Evolutionary conservation across 2,329 filamentous ascomycete genomes (phyloP), one percentile per base, ranked within the genome.

Genomic region (Colletotrichum sp.): DNA sequence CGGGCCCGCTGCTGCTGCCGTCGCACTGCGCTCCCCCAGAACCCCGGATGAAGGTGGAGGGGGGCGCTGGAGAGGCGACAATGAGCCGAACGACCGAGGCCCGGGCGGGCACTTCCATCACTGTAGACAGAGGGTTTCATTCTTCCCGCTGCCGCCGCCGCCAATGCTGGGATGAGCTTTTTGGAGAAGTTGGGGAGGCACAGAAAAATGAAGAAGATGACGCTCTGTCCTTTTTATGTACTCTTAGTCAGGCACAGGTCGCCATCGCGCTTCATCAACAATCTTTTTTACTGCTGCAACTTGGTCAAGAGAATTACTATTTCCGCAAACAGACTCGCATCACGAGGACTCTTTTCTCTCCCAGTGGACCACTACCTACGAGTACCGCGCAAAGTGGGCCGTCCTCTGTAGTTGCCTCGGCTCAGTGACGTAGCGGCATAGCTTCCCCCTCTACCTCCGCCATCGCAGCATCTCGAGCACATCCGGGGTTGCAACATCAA

Each of bases 11-110:
- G 18, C 24, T 14, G 39, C 36, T 28, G 26, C 43, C 24, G 24
- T 36, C 65, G 28, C 65, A 18, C 24, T 10, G 63, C 36, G 18
- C 39, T 21, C n/a, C n/a, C 43, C 43, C 43, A 52, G 43, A 52
- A 52, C 43, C 43, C 43, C 43, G 43, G 43, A 52, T 13, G 6
- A 13, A 52, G n/a, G 26, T 60, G 16, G 26, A n/a, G 26, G 57
- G 26, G 57, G 26, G 16, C 30, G 4, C 18, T 32, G 26, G 52
- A 26, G 18, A n/a, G 30, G 60, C 28, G 66, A 60, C 70, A 65
- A 72, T 68, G 74, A 78, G 76, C 76, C 74, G 76, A 77, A 78
- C 48, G 76, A 72, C 76, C 74, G 76, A 78, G 75, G 76, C 71
- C 34, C 34, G 34, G 30, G 61, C 57, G 26, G 28, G 76, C 28